These are phyloP conservation scores for Aspergillus haitiensis DNA, from an alignment of 495 filamentous ascomycete species.

Conservation along the genomic window DNA sequence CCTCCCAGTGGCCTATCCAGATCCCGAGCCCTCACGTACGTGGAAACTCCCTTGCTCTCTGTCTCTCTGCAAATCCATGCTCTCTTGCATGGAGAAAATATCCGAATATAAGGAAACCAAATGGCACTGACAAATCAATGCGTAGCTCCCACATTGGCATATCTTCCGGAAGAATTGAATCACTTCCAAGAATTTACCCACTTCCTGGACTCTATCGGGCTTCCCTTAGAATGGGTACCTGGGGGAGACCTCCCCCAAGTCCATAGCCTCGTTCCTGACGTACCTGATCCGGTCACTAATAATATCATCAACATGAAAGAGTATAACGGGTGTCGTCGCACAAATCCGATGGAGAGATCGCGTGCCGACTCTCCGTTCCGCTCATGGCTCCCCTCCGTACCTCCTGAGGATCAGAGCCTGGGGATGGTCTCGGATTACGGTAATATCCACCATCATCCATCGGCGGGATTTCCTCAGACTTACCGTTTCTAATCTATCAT, in stretches of 20 bases:
- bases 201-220: slow-evolving; percentile 43
- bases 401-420: slow-evolving; percentile 39
- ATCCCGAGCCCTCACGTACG: slow-evolving; percentile 26
- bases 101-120: background rate
- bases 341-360: slow-evolving; percentile 28
- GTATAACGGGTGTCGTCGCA: slow-evolving; percentile 23
- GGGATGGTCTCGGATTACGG: slow-evolving; percentile 38
- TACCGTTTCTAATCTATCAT: background rate
- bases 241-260: slow-evolving; percentile 32
- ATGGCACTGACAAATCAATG: slow-evolving; percentile 1
- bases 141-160: slow-evolving; percentile 36
- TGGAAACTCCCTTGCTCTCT: background rate
- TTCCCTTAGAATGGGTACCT: slow-evolving; percentile 44
- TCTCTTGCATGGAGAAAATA: background rate
- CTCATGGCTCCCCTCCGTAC: slow-evolving; percentile 44
- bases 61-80: background rate
- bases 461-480: background rate
- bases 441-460: slow-evolving; percentile 20
- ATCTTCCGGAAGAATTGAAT: slow-evolving; percentile 40
- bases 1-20: slow-evolving; percentile 36
- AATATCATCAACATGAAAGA: slow-evolving; percentile 22
- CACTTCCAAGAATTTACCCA: slow-evolving; percentile 46
- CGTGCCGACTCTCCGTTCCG: slow-evolving; percentile 42
- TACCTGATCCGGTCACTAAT: slow-evolving; percentile 18
- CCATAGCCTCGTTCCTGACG: slow-evolving; percentile 30